phyloP scores from a whole-genome alignment of 805 yeast species.

The Starmera pachycereana region DNA sequence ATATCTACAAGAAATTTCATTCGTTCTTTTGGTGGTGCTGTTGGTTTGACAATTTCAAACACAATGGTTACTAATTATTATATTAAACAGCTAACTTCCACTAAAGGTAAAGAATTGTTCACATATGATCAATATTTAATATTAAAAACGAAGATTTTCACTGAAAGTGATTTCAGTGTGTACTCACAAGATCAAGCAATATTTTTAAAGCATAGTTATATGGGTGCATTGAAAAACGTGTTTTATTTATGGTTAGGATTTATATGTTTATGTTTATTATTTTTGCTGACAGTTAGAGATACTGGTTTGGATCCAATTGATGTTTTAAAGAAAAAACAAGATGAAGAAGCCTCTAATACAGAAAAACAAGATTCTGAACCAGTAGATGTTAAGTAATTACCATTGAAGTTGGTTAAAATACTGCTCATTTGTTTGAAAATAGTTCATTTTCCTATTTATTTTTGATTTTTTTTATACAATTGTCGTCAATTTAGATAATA shows the following conservation, averaged over 20 bases:
- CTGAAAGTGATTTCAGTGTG: background rate
- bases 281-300: background rate
- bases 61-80: constrained; percentile 6
- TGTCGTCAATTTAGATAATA: too few relatives aligned
- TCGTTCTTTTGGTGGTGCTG: constrained; percentile 47
- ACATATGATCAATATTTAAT: background rate
- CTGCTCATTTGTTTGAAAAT: too few relatives aligned
- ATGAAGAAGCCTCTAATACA: too few relatives aligned
- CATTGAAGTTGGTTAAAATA: too few relatives aligned
- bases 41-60: constrained; percentile 36
- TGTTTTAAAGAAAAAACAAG: too few relatives aligned
- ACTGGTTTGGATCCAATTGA: background rate
- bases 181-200: background rate
- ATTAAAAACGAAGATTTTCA: background rate
- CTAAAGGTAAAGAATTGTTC: background rate
- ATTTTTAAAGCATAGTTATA: background rate
- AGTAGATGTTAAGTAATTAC: too few relatives aligned
- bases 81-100: background rate
- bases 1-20: constrained; percentile 44
- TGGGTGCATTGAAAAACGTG: background rate
- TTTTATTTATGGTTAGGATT: constrained; percentile 3
- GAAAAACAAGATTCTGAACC: too few relatives aligned
- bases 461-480: too few relatives aligned
- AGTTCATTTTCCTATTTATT: too few relatives aligned
- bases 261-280: background rate